Evolutionary conservation across 257 asterid species (phyloP).

Genomic region (Nicotiana obtusifolia): DNA sequence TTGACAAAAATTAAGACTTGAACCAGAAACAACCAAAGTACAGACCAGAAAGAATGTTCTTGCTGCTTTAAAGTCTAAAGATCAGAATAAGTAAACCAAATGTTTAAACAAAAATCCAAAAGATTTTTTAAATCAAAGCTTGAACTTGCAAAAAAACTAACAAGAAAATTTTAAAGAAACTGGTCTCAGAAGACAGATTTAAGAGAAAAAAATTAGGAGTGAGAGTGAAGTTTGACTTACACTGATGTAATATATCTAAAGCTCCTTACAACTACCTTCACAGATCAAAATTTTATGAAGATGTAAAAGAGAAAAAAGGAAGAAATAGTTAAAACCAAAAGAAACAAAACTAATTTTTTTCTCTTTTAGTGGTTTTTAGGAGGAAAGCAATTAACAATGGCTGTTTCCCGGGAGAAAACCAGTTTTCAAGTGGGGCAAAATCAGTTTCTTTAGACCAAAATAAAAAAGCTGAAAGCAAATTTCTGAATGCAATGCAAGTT

Average conservation of each 20-base stretch:
- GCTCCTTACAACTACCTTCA: background rate
- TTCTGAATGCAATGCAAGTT: slow-evolving; percentile 11
- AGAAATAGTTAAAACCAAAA: background rate
- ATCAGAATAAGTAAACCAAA: background rate
- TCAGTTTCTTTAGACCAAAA: slow-evolving; percentile 3
- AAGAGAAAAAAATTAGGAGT: background rate
- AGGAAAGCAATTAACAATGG: background rate
- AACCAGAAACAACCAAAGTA: slow-evolving; percentile 1
- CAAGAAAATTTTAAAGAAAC: background rate
- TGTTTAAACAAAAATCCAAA: background rate
- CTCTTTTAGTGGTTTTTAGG: background rate
- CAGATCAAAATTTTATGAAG: slow-evolving; percentile 5
- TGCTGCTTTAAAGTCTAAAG: background rate
- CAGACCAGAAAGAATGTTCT: slow-evolving; percentile 8
- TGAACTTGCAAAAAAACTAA: background rate
- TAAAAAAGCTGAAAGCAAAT: slow-evolving; percentile 5
- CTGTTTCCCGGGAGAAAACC: background rate
- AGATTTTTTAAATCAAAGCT: background rate
- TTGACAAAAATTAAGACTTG: background rate
- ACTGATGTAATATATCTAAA: background rate
- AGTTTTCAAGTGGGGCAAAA: slow-evolving; percentile 2
- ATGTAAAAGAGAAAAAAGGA: background rate
- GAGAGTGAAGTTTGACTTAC: slow-evolving; percentile 4
- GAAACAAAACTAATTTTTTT: background rate
- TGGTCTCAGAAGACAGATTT: background rate